A percentile compares a stretch with the other conserved stretches of the same genome.
Evolutionary conservation across 2,329 filamentous ascomycete species (phyloP).

Genomic region (Ophioceras dolichostomum): DNA sequence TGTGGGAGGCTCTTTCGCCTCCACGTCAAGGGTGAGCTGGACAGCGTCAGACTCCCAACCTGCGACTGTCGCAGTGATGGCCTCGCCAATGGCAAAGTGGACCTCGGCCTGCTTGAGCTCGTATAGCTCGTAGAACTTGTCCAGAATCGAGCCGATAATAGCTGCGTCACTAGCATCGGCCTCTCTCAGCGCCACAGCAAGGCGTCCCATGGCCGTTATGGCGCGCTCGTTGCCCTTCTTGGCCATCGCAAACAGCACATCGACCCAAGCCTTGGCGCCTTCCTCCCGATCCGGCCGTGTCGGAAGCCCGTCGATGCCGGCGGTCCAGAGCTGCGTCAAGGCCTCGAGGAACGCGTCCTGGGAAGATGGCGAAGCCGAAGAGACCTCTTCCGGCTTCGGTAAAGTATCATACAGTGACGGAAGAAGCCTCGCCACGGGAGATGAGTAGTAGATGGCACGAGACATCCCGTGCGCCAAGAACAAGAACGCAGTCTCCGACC

Average conservation of each 20-base stretch:
- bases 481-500: conserved; percentile 32
- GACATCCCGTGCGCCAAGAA: conserved; percentile 32
- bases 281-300: conserved; percentile 12
- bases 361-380: conserved; percentile 16
- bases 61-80: conserved; percentile 62
- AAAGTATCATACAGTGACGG: no score
- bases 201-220: conserved; percentile 66
- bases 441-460: conserved; percentile 27
- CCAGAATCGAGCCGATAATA: conserved; percentile 42
- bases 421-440: neutral
- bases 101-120: conserved; percentile 78
- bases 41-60: conserved; percentile 79
- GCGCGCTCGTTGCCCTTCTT: conserved; percentile 75
- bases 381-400: conserved; percentile 8
- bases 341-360: conserved; percentile 31
- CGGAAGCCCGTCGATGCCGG: conserved; percentile 22
- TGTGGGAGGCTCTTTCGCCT: conserved; percentile 33
- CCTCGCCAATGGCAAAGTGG: conserved; percentile 85
- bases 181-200: conserved; percentile 49
- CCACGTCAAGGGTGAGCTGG: conserved; percentile 63
- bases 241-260: conserved; percentile 53
- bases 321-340: conserved; percentile 30
- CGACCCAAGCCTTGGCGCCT: conserved; percentile 34
- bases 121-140: conserved; percentile 62
- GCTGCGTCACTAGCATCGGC: conserved; percentile 17